Evolutionary conservation across 1,284 basidiomycete genomes (phyloP), one percentile per base, ranked within the genome.

Genomic region (Ceratobasidium sp.): DNA sequence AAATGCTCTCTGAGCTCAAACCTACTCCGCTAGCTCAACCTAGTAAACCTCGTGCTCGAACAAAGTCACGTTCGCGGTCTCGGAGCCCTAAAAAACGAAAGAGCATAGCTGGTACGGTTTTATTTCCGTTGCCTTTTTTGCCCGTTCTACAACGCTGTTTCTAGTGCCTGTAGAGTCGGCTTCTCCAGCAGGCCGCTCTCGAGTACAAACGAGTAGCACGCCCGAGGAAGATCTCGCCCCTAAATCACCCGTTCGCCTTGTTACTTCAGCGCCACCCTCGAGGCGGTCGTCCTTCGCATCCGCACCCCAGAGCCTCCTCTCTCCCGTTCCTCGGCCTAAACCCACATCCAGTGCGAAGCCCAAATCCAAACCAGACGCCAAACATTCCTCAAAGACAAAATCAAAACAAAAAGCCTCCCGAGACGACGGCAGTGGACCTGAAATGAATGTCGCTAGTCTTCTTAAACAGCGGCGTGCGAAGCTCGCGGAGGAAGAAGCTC

Each of bases 21-120:
- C 48, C 43, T 54, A 48, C 64, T 13, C 14, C 43, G 11, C 61
- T 39, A 7, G 13, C 24, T 11, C 56, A 58, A 39, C 65, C 65
- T 19, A 24, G 16, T 19, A 43, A 58, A 48, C 39, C 65, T 27
- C 49, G 37, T 34, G 49, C 54, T n/a, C 53, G 54, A 27, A 22
- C 54, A 46, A 71, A 71, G 19, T 71, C 68, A n/a, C 53, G 68
- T 31, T 71, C 68, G 9, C 53, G 68, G n/a, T 71, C 68, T 29
- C 22, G 39, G n/a, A 71, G 68, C 29, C 68, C 68, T 3, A 39
- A 14, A 19, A 71, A 71, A 41, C 53, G 54, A 37, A 49, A 29
- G 31, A 59, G 46, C n/a, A 19, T 43, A 46, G 54, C 53, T 53
- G 31, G 48, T 54, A 16, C 39, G 61, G 2, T 14, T 9, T 46